These are phyloP conservation scores for Dactylellina sp. DNA, from an alignment of 2,329 filamentous ascomycete species.

Conservation along the genomic window DNA sequence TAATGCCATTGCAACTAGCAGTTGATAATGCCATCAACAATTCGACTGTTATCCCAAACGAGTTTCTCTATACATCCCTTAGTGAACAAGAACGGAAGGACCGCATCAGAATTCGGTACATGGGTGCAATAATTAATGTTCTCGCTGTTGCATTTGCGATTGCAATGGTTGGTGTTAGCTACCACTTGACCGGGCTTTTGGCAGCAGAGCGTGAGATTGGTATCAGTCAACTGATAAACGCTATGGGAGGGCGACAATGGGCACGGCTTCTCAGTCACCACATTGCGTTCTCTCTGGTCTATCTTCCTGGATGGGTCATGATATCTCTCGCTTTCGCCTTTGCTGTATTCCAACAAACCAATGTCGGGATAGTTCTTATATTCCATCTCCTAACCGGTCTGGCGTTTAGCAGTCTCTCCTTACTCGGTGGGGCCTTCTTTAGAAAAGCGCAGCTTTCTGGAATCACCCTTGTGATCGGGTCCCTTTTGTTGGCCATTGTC, in stretches of 20 bases:
- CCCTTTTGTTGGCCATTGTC: constrained; percentile 81
- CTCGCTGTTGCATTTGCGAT: constrained; percentile 83
- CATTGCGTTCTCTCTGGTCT: constrained; percentile 81
- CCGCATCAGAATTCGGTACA: constrained; percentile 70
- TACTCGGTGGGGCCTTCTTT: constrained; percentile 86
- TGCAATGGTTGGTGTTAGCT: constrained; percentile 82
- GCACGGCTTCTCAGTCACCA: constrained; percentile 83
- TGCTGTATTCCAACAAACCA: constrained; percentile 76
- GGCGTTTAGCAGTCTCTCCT: constrained; percentile 80
- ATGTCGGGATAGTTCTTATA: constrained; percentile 74
- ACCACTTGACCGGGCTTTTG: constrained; percentile 87
- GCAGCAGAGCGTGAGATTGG: constrained; percentile 86
- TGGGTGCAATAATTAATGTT: constrained; percentile 76
- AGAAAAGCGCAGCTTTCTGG: constrained; percentile 88
- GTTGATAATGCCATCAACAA: constrained; percentile 79
- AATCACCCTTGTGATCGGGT: constrained; percentile 78
- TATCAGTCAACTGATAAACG: constrained; percentile 88
- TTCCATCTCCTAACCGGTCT: constrained; percentile 82
- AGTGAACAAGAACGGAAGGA: constrained; percentile 76
- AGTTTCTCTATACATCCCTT: constrained; percentile 81
- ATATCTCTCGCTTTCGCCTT: constrained; percentile 74
- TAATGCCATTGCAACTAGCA: constrained; percentile 79
- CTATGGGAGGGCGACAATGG: constrained; percentile 84
- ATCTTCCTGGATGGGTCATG: constrained; percentile 84
- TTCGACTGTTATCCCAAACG: constrained; percentile 66